phyloP scores from a whole-genome alignment of 257 asterid species.

The Oldenlandia corymbosa region DNA sequence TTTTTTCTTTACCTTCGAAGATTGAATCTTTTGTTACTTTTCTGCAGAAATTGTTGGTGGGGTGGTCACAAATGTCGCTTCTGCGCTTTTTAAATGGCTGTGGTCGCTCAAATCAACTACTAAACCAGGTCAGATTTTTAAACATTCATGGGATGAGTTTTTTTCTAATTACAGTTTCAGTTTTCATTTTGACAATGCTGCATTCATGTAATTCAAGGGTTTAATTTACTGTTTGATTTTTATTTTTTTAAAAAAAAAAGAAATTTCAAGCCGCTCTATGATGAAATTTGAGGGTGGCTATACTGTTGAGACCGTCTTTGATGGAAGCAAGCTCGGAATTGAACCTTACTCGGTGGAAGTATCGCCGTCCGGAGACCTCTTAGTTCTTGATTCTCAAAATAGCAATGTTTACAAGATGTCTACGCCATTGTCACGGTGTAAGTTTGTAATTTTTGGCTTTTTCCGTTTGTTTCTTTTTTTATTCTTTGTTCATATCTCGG shows the following conservation, averaged over 20 bases:
- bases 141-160: neutral
- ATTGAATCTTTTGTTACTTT: neutral
- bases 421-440: constrained; percentile 78
- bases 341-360: constrained; percentile 70
- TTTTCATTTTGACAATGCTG: constrained; percentile 1
- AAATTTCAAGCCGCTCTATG: constrained; percentile 76
- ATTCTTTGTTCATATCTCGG: neutral
- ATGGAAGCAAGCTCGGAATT: constrained; percentile 90
- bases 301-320: constrained; percentile 89
- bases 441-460: constrained; percentile 26
- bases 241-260: too few relatives aligned
- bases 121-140: constrained; percentile 48
- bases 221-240: constrained; percentile 20
- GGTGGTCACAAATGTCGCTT: constrained; percentile 71
- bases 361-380: constrained; percentile 65
- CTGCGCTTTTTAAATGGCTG: constrained; percentile 69
- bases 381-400: constrained; percentile 68
- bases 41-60: constrained; percentile 72
- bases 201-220: constrained; percentile 8
- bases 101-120: constrained; percentile 75
- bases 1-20: neutral
- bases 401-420: constrained; percentile 85
- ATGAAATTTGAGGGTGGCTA: constrained; percentile 92
- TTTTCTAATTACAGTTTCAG: constrained; percentile 19
- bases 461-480: too few relatives aligned